These are phyloP conservation scores for Solanum clarkiae DNA, from an alignment of 257 asterid genomes.

Conservation along the genomic window DNA sequence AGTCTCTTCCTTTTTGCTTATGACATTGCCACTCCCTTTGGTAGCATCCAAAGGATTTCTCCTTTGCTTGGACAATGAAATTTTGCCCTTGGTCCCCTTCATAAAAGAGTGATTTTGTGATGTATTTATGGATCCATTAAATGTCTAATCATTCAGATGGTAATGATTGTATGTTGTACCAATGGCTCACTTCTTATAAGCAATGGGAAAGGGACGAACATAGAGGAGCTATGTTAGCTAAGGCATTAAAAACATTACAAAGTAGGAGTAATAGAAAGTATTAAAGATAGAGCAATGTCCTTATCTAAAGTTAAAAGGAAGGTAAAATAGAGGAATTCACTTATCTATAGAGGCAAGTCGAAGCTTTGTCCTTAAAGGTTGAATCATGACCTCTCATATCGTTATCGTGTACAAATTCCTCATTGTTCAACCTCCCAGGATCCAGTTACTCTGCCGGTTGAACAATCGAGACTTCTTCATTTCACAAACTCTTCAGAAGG, in stretches of 20 bases:
- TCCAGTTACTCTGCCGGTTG: neutral
- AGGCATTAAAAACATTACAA: neutral
- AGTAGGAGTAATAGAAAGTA: neutral
- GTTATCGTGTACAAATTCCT: neutral
- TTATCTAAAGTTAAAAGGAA: neutral
- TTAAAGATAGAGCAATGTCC: neutral
- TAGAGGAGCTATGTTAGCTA: neutral
- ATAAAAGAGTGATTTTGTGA: neutral
- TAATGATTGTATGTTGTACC: neutral
- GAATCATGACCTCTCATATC: neutral
- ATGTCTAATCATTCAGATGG: neutral
- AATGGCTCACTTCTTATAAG: neutral
- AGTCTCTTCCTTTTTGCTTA: no score
- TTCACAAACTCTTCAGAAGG: neutral
- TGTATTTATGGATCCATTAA: neutral
- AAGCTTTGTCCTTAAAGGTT: neutral
- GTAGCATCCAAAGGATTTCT: neutral
- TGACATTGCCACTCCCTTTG: no score
- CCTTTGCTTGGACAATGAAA: neutral
- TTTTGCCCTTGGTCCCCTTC: neutral
- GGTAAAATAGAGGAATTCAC: neutral
- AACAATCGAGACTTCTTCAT: neutral
- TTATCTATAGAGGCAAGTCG: neutral
- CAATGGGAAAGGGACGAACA: neutral
- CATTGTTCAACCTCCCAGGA: neutral